Percentiles rank a stretch among this genome's conserved stretches.
Conservation (phyloP, 306 rosid genomes). For the Begonia fuchsioides region DNA sequence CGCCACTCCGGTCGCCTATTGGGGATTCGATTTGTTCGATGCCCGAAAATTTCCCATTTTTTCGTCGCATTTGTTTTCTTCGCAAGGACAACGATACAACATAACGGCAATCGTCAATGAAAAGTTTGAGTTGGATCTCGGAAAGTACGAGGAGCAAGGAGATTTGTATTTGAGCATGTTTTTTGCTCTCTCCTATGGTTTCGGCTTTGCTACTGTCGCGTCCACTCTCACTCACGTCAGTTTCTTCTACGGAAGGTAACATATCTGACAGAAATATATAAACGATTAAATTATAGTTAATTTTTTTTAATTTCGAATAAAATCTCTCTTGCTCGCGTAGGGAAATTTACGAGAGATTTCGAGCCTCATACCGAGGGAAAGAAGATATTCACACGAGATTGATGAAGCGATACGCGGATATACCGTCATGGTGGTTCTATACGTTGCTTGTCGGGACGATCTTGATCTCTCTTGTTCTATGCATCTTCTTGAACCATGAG, state of each 20-base stretch:
- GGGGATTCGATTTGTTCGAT: slow-evolving; percentile 17
- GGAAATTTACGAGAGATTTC: slow-evolving; percentile 47
- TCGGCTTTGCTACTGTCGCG: slow-evolving; percentile 67
- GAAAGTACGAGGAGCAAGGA: slow-evolving; percentile 27
- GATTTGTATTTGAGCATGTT: slow-evolving; percentile 42
- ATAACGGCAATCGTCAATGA: slow-evolving; percentile 39
- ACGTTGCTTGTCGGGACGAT: slow-evolving; percentile 24
- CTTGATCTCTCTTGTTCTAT: slow-evolving; percentile 24
- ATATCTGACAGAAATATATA: no score
- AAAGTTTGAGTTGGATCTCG: slow-evolving; percentile 29
- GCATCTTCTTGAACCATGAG: slow-evolving; percentile 4
- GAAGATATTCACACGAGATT: slow-evolving; percentile 61
- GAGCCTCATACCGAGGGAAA: slow-evolving; percentile 31
- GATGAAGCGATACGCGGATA: slow-evolving; percentile 55
- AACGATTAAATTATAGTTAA: no score
- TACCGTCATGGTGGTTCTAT: slow-evolving; percentile 78
- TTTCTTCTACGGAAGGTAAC: slow-evolving; percentile 62
- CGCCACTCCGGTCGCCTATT: slow-evolving; percentile 13
- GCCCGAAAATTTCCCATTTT: slow-evolving; percentile 21
- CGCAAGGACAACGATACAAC: slow-evolving; percentile 32
- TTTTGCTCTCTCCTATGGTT: slow-evolving; percentile 55
- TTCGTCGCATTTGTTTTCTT: slow-evolving; percentile 16
- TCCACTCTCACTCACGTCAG: slow-evolving; percentile 58
- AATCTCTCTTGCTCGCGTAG: slow-evolving; percentile 8
- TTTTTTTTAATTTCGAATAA: no score